Conservation (phyloP, 805 yeast species). For the Candida vartiovaarae region DNA sequence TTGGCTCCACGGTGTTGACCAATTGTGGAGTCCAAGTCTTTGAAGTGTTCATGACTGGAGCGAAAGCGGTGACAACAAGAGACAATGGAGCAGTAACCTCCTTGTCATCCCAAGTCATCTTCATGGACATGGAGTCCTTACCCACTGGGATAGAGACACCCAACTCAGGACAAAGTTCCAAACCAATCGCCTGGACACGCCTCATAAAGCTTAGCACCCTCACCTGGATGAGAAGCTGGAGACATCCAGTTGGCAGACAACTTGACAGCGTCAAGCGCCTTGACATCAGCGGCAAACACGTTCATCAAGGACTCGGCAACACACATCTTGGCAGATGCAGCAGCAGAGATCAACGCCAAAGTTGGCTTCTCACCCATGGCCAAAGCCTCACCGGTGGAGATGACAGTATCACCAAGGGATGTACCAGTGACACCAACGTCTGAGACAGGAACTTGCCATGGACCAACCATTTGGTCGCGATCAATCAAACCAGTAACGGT, state of each 20-base stretch:
- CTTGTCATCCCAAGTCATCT: conserved; percentile 91
- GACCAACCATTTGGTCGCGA: conserved; percentile 98
- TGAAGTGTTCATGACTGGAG: conserved; percentile 76
- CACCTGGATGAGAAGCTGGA: conserved; percentile 91
- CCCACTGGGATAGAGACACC: conserved; percentile 96
- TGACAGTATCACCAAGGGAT: conserved; percentile 66
- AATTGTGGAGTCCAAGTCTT: conserved; percentile 94
- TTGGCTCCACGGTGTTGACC: conserved; percentile 39
- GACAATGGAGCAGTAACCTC: conserved; percentile 96
- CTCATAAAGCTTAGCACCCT: conserved; percentile 89
- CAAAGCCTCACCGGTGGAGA: conserved; percentile 90
- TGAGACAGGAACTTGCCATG: conserved; percentile 99
- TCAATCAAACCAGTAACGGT: conserved; percentile 95
- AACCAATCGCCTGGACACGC: conserved; percentile 95
- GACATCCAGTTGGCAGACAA: conserved; percentile 99
- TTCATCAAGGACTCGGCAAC: conserved; percentile 93
- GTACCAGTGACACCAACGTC: conserved; percentile 96
- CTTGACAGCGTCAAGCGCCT: conserved; percentile 65
- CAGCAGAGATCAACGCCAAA: conserved; percentile 78
- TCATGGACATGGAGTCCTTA: conserved; percentile 98
- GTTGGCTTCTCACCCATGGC: conserved; percentile 97
- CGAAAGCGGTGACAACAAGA: conserved; percentile 84
- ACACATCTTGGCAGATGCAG: conserved; percentile 90
- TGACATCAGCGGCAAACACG: conserved; percentile 82
- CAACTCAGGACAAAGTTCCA: conserved; percentile 88